These are phyloP conservation scores for Syzygium syzygioides DNA, from an alignment of 441 rosid genomes.

Conservation along the genomic window DNA sequence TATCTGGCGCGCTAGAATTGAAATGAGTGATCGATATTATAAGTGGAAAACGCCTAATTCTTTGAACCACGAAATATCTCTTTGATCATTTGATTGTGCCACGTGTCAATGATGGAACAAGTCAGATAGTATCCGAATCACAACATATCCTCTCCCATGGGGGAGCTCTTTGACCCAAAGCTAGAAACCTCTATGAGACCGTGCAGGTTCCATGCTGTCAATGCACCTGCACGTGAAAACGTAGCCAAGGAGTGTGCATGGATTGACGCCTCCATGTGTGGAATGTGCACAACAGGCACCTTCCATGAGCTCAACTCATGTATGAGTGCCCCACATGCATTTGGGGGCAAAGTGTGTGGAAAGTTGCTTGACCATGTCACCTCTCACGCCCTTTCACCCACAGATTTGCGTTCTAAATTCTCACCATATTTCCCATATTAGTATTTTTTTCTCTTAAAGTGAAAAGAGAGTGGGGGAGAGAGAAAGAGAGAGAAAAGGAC, in stretches of 20 bases:
- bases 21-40: neutral
- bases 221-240: conserved; percentile 3
- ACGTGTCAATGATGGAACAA: neutral
- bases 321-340: neutral
- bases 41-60: neutral
- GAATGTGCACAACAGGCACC: neutral
- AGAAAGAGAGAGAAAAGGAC: neutral
- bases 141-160: neutral
- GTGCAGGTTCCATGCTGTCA: neutral
- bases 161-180: neutral
- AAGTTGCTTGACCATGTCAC: neutral
- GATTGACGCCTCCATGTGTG: neutral
- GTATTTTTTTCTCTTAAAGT: neutral
- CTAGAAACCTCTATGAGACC: neutral
- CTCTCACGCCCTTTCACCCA: neutral
- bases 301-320: conserved; percentile 1
- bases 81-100: neutral
- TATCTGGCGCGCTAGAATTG: fast-evolving
- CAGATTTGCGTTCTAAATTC: neutral
- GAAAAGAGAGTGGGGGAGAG: neutral
- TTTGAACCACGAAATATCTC: neutral
- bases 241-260: neutral
- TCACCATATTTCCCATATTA: neutral
- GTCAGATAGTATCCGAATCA: neutral
- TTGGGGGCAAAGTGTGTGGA: neutral